Evolutionary conservation across 257 asterid genomes (phyloP).

Genomic region (Paulownia fortunei): DNA sequence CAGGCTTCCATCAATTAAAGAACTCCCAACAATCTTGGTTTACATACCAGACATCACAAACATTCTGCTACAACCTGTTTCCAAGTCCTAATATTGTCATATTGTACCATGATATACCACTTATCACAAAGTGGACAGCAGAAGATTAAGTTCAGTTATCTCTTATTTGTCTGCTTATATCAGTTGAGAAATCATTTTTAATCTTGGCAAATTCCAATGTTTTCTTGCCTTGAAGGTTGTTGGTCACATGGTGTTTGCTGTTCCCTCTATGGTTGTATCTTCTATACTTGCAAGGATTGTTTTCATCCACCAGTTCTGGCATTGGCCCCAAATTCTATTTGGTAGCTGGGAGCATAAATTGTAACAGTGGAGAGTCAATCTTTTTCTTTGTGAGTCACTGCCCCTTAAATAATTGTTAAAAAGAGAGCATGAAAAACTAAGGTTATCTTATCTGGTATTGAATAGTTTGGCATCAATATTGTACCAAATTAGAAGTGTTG

Average conservation of each 20-base stretch:
- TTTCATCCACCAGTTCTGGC: conserved; percentile 55
- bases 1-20: neutral
- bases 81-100: no score
- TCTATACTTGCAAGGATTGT: conserved; percentile 69
- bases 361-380: conserved; percentile 94
- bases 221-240: conserved; percentile 93
- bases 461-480: no score
- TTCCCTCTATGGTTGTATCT: conserved; percentile 95
- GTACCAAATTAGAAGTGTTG: no score
- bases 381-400: conserved; percentile 77
- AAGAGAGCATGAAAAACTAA: no score
- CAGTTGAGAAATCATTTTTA: conserved; percentile 3
- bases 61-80: no score
- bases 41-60: no score
- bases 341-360: conserved; percentile 95
- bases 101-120: neutral
- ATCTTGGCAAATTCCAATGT: conserved; percentile 79
- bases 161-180: neutral
- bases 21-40: no score
- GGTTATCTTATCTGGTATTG: no score
- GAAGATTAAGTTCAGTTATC: no score
- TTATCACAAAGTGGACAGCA: neutral
- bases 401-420: no score
- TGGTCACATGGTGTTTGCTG: conserved; percentile 85
- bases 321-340: conserved; percentile 76